These are phyloP conservation scores for Elongisporangium undulatum DNA, from an alignment of 352 stramenopile species.

Conservation along the genomic window DNA sequence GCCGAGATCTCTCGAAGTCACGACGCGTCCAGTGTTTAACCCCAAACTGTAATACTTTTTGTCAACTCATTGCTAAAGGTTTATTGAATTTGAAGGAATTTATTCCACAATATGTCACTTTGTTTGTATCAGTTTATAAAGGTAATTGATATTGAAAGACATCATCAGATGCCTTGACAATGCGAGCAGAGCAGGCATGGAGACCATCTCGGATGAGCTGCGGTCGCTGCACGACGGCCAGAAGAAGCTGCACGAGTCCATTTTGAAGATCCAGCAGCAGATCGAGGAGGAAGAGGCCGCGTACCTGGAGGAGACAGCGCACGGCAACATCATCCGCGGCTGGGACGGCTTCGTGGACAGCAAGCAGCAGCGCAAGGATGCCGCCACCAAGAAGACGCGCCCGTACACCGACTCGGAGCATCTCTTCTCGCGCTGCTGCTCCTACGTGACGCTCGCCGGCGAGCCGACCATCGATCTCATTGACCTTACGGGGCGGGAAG, in stretches of 20 bases:
- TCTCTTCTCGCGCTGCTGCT: constrained; percentile 75
- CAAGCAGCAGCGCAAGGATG: constrained; percentile 74
- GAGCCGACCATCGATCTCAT: constrained; percentile 55
- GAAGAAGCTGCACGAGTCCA: constrained; percentile 61
- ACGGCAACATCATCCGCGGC: constrained; percentile 85
- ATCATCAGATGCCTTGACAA: neutral
- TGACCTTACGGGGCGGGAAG: constrained; percentile 21
- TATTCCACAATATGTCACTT: neutral
- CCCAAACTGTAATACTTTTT: constrained; percentile 5
- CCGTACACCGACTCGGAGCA: constrained; percentile 76
- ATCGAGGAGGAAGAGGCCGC: constrained; percentile 74
- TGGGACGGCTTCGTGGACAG: constrained; percentile 87
- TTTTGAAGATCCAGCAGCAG: constrained; percentile 64
- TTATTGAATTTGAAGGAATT: constrained; percentile 6
- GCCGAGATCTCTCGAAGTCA: constrained; percentile 52
- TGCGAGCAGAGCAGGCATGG: constrained; percentile 12
- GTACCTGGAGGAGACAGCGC: constrained; percentile 80
- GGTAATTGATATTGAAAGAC: neutral
- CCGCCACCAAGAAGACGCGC: constrained; percentile 71
- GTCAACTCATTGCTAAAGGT: constrained; percentile 1
- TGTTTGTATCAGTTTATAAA: neutral
- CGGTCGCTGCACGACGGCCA: constrained; percentile 64
- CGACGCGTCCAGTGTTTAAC: constrained; percentile 21
- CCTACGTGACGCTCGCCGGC: constrained; percentile 43
- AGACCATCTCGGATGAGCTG: constrained; percentile 61